A percentile compares a stretch with the other conserved stretches of the same genome.
Conservation (phyloP, 306 rosid species). For the Quercus alba region DNA sequence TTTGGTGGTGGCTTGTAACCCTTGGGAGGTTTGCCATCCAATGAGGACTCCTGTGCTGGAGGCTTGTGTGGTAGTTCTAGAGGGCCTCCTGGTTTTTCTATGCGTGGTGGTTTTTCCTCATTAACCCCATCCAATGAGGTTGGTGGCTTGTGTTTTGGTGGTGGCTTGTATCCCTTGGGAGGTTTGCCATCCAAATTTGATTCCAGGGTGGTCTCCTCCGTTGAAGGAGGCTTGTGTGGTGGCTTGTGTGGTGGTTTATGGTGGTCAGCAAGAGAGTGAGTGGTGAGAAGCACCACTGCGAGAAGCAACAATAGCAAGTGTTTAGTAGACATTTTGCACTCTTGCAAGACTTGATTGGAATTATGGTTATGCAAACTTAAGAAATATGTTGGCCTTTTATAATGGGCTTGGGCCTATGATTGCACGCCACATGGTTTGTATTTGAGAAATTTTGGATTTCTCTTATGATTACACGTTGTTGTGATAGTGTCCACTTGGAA, state of each 20-base stretch:
- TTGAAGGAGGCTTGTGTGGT: slow-evolving; percentile 4
- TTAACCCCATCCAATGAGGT: neutral
- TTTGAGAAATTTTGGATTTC: too few relatives aligned
- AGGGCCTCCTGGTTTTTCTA: neutral
- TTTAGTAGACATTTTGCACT: slow-evolving; percentile 18
- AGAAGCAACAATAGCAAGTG: slow-evolving; percentile 16
- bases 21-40: neutral
- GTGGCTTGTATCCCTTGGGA: neutral
- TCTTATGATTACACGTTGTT: too few relatives aligned
- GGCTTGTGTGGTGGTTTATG: neutral
- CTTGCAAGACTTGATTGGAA: neutral
- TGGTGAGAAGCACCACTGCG: slow-evolving; percentile 31
- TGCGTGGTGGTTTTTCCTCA: neutral
- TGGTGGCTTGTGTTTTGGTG: neutral
- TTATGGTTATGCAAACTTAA: neutral
- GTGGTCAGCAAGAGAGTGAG: slow-evolving; percentile 20
- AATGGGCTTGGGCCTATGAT: neutral
- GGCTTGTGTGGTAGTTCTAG: neutral
- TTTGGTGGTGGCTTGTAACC: neutral
- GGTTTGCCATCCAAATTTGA: neutral
- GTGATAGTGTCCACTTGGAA: neutral
- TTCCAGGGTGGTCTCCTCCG: neutral
- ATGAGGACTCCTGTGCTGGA: too few relatives aligned
- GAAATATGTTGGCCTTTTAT: slow-evolving; percentile 15
- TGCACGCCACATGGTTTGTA: neutral